Conservation (phyloP, 352 stramenopile genomes). For the Elongisporangium prolatum region DNA sequence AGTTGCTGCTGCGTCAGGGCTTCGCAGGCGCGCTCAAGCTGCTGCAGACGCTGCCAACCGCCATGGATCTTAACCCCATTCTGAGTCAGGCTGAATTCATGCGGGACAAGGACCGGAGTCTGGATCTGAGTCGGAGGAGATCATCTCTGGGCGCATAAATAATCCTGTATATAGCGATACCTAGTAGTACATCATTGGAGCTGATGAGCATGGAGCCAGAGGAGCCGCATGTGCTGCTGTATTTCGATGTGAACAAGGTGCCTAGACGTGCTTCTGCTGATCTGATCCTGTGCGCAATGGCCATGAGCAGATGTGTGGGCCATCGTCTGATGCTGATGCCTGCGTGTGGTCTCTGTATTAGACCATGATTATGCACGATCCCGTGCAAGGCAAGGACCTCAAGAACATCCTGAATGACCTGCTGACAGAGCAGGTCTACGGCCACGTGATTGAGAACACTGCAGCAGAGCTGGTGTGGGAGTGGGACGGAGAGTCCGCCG, state of each 20-base stretch:
- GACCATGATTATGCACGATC: conserved; percentile 84
- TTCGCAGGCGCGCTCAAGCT: conserved; percentile 39
- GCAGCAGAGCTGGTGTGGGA: conserved; percentile 28
- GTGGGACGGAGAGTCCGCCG: conserved; percentile 34
- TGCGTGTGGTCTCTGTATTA: conserved; percentile 10
- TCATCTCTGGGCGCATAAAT: background rate
- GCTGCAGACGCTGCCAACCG: conserved; percentile 27
- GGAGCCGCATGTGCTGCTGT: conserved; percentile 54
- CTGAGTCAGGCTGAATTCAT: conserved; percentile 39
- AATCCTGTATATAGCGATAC: background rate
- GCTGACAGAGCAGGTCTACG: conserved; percentile 52
- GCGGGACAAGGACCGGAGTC: conserved; percentile 35
- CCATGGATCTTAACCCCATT: conserved; percentile 27
- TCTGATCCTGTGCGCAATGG: background rate
- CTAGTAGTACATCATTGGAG: background rate
- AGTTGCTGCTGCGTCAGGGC: conserved; percentile 23
- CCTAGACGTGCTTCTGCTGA: background rate
- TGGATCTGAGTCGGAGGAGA: conserved; percentile 17
- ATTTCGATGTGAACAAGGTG: conserved; percentile 84
- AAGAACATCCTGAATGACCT: conserved; percentile 71
- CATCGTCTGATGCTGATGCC: conserved; percentile 2
- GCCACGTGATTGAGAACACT: conserved; percentile 9
- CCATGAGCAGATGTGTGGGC: background rate
- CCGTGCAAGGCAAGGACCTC: conserved; percentile 73
- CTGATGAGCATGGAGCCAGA: background rate